phyloP scores from a whole-genome alignment of 129 eudicot species.

The Flaveria robusta region DNA sequence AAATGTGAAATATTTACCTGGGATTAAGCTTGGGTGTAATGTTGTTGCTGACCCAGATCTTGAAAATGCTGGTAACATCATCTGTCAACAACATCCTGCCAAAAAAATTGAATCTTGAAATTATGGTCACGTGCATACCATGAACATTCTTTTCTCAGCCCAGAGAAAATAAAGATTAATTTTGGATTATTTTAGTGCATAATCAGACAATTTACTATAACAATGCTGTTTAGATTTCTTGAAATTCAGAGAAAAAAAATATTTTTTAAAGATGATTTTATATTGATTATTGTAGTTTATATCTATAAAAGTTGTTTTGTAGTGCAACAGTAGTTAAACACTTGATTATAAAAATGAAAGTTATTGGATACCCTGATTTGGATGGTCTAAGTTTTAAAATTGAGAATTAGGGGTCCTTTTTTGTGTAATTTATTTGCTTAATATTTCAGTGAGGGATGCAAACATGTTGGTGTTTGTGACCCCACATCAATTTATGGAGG shows the following conservation, averaged over 20 bases:
- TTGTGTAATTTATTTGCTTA: slow-evolving; percentile 5
- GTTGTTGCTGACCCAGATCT: slow-evolving; percentile 94
- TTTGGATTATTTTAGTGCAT: background rate
- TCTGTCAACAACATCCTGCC: background rate
- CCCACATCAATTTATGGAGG: slow-evolving; percentile 98
- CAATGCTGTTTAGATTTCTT: background rate
- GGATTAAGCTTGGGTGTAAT: slow-evolving; percentile 83
- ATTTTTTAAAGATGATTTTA: too few relatives aligned
- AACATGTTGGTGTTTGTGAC: slow-evolving; percentile 98
- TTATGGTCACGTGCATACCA: slow-evolving; percentile 25
- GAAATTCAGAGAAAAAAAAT: background rate
- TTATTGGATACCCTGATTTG: too few relatives aligned
- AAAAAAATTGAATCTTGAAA: slow-evolving; percentile 26
- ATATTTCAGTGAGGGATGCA: slow-evolving; percentile 80
- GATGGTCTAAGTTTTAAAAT: background rate
- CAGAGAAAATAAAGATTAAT: background rate
- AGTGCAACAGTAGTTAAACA: too few relatives aligned
- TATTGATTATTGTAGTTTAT: too few relatives aligned
- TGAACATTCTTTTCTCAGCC: slow-evolving; percentile 1
- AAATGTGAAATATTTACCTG: slow-evolving; percentile 93
- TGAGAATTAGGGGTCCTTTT: slow-evolving; percentile 7
- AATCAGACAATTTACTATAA: background rate
- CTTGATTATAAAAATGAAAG: too few relatives aligned
- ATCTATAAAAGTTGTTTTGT: background rate
- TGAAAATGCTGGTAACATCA: slow-evolving; percentile 74